A percentile compares a stretch with the other conserved stretches of the same genome.
Evolutionary conservation across 371 early-diverging fungal species (phyloP).

Genomic region (Circinella minor): DNA sequence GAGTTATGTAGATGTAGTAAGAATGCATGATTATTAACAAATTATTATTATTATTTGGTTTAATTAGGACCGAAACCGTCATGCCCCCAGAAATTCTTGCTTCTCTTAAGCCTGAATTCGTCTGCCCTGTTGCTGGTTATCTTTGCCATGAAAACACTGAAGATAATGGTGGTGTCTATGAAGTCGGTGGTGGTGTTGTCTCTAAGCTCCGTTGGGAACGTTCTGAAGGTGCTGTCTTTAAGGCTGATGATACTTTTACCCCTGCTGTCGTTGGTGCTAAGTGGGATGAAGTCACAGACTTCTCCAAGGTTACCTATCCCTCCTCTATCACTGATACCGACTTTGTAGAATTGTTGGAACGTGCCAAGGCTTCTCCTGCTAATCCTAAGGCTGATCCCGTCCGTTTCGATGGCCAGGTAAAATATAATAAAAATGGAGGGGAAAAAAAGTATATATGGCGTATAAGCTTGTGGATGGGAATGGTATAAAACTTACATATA

Average conservation of each 20-base stretch:
- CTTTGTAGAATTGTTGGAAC: slow-evolving; percentile 81
- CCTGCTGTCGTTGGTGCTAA: slow-evolving; percentile 9
- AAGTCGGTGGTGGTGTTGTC: slow-evolving; percentile 95
- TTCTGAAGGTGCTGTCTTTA: slow-evolving; percentile 89
- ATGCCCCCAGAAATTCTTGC: slow-evolving; percentile 94
- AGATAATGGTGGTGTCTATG: slow-evolving; percentile 90
- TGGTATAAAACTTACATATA: no score
- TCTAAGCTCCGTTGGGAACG: slow-evolving; percentile 95
- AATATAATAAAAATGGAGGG: background rate
- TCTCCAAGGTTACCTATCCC: slow-evolving; percentile 75
- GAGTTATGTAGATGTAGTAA: no score
- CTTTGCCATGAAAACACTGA: slow-evolving; percentile 87
- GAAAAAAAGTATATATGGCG: no score
- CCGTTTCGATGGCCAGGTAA: slow-evolving; percentile 75
- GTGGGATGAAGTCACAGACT: slow-evolving; percentile 81
- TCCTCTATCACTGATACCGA: slow-evolving; percentile 80
- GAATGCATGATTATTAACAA: no score
- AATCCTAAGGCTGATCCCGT: slow-evolving; percentile 66
- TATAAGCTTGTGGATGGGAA: no score
- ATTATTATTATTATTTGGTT: background rate
- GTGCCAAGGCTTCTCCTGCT: slow-evolving; percentile 69
- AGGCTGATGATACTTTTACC: slow-evolving; percentile 70
- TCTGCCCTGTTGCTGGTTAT: slow-evolving; percentile 94
- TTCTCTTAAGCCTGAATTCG: slow-evolving; percentile 94
- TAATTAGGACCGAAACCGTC: slow-evolving; percentile 79